Evolutionary conservation across 225 moss, liverwort and hornwort genomes (phyloP).

Genomic region (Physcomitrium patens): DNA sequence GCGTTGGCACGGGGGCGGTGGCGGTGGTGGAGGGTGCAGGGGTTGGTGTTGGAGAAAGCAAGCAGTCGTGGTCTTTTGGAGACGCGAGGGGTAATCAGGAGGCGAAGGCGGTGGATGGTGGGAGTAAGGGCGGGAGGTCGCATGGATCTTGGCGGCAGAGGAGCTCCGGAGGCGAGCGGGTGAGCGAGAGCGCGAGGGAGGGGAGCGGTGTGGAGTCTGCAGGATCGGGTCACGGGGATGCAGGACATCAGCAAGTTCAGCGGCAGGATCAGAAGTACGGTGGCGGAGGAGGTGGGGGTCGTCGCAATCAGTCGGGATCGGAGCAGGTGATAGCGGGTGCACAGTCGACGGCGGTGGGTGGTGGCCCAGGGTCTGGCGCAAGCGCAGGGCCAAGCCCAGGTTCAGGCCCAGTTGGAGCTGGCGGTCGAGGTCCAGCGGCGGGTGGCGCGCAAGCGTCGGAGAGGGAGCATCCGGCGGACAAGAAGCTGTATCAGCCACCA

Average conservation of each 20-base stretch:
- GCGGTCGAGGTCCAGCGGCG: neutral
- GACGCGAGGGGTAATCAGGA: slow-evolving; percentile 61
- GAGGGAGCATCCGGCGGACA: slow-evolving; percentile 49
- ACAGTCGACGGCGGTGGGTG: neutral
- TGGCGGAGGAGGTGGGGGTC: slow-evolving; percentile 51
- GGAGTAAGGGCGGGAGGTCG: slow-evolving; percentile 55
- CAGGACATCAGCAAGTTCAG: slow-evolving; percentile 38
- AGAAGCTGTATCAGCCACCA: slow-evolving; percentile 62
- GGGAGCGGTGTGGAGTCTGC: slow-evolving; percentile 26
- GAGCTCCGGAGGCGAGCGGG: slow-evolving; percentile 47
- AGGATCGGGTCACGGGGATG: slow-evolving; percentile 36
- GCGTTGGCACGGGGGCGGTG: neutral
- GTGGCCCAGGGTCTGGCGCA: neutral
- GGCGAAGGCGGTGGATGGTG: slow-evolving; percentile 51
- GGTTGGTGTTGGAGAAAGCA: slow-evolving; percentile 16
- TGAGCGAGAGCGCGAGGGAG: slow-evolving; percentile 45
- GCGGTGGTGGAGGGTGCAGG: slow-evolving; percentile 8
- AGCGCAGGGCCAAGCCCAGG: neutral
- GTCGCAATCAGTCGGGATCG: slow-evolving; percentile 42
- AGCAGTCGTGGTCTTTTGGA: slow-evolving; percentile 18
- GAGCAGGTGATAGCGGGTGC: slow-evolving; percentile 36
- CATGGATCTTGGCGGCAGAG: slow-evolving; percentile 89
- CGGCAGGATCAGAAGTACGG: slow-evolving; percentile 56
- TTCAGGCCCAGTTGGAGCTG: neutral
- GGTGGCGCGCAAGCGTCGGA: slow-evolving; percentile 33